These are phyloP conservation scores for Trichosphaerium sp. DNA, from an alignment of 78 protist species.

Conservation along the genomic window DNA sequence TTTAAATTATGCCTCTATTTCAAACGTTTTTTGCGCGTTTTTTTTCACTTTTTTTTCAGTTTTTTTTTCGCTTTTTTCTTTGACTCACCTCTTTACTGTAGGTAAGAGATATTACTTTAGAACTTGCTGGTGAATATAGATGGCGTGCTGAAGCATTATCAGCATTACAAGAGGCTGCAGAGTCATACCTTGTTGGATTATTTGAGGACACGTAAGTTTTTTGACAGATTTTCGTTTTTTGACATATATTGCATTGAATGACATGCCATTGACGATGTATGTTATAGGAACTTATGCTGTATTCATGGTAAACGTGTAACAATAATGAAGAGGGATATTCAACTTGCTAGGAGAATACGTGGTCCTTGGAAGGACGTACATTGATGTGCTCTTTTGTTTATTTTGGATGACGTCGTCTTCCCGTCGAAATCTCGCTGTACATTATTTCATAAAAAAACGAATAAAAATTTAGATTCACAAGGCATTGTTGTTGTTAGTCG, in stretches of 20 bases:
- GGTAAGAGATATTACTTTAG: neutral
- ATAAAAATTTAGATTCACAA: no score
- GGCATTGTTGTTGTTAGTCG: no score
- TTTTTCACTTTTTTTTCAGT: no score
- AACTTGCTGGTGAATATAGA: neutral
- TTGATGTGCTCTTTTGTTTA: no score
- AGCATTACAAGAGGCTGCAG: neutral
- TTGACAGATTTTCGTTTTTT: neutral
- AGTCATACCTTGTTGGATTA: neutral
- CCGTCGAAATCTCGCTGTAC: no score
- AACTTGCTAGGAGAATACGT: neutral
- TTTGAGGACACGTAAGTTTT: neutral
- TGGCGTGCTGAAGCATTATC: neutral
- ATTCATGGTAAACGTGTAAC: neutral
- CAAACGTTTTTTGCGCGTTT: no score
- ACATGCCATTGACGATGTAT: neutral
- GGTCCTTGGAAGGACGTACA: no score
- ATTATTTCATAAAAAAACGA: no score
- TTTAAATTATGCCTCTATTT: no score
- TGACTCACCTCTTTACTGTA: no score
- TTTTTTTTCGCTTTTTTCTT: no score
- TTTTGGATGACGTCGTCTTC: no score
- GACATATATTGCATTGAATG: neutral
- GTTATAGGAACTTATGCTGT: neutral
- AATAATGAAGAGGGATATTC: neutral